phyloP scores from a whole-genome alignment of 2,329 filamentous ascomycete species.

The Calonectria montana region DNA sequence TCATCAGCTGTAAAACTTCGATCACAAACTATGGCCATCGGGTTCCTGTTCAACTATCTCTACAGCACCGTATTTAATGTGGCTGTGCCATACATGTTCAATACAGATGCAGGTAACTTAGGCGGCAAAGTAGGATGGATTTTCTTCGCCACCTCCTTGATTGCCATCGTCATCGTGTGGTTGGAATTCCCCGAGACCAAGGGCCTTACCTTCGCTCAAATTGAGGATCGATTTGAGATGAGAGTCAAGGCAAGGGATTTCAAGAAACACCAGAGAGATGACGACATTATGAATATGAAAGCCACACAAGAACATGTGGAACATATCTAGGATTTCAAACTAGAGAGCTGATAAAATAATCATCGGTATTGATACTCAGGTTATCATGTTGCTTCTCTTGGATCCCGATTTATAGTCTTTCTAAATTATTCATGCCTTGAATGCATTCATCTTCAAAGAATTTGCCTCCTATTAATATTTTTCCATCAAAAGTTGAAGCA shows the following conservation, averaged over 20 bases:
- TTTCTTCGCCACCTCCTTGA: background rate
- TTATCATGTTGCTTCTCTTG: background rate
- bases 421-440: too few species aligned
- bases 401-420: too few species aligned
- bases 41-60: background rate
- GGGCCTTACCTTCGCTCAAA: slow-evolving; percentile 18
- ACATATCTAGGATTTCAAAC: background rate
- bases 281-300: background rate
- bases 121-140: slow-evolving; percentile 10
- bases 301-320: background rate
- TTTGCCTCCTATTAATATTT: too few species aligned
- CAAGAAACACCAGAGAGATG: background rate
- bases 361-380: background rate
- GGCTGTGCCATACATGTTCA: slow-evolving; percentile 19
- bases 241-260: slow-evolving; percentile 5
- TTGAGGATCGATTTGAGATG: slow-evolving; percentile 14
- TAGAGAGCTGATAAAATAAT: background rate
- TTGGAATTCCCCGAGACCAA: slow-evolving; percentile 29
- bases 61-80: slow-evolving; percentile 5
- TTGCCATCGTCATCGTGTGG: slow-evolving; percentile 3
- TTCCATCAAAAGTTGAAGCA: too few species aligned
- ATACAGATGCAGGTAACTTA: slow-evolving; percentile 8
- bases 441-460: background rate
- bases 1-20: background rate
- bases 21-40: slow-evolving; percentile 12